Conservation (phyloP, 805 yeast species). For the Candida corydali region DNA sequence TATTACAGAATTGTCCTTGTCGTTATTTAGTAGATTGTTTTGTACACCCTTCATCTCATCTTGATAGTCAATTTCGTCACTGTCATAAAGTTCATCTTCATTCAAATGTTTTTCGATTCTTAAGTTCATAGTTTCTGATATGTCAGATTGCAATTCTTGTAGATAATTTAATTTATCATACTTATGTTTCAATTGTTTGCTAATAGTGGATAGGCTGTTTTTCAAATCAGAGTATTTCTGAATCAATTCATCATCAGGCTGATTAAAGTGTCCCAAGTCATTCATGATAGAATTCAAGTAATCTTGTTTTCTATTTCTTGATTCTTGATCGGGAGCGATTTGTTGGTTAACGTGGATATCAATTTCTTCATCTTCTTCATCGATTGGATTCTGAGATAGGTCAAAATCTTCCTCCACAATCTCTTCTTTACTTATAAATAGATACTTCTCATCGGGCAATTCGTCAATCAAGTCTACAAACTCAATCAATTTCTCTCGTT, state of each 20-base stretch:
- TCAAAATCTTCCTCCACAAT: slow-evolving; percentile 3
- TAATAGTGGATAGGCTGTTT: slow-evolving; percentile 12
- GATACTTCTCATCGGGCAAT: slow-evolving; percentile 31
- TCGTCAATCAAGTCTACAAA: slow-evolving; percentile 22
- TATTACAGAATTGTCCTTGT: background rate
- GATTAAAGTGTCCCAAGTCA: slow-evolving; percentile 6
- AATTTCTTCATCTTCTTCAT: slow-evolving; percentile 9
- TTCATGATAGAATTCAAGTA: slow-evolving; percentile 6
- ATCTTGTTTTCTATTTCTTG: background rate
- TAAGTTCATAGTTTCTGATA: slow-evolving; percentile 6
- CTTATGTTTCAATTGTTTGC: slow-evolving; percentile 21
- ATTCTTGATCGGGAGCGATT: background rate
- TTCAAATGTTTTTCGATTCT: background rate
- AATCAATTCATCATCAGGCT: slow-evolving; percentile 9
- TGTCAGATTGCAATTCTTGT: slow-evolving; percentile 9
- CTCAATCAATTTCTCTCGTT: slow-evolving; percentile 13
- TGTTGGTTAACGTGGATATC: slow-evolving; percentile 1
- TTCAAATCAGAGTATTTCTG: slow-evolving; percentile 20
- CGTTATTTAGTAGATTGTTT: background rate
- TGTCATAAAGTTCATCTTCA: slow-evolving; percentile 8
- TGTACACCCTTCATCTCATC: slow-evolving; percentile 1
- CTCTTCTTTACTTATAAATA: slow-evolving; percentile 12
- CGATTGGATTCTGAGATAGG: background rate
- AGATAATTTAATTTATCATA: slow-evolving; percentile 27
- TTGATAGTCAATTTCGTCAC: slow-evolving; percentile 6